Conservation (phyloP, 129 eudicot species). For the Ambrosia artemisiifolia region DNA sequence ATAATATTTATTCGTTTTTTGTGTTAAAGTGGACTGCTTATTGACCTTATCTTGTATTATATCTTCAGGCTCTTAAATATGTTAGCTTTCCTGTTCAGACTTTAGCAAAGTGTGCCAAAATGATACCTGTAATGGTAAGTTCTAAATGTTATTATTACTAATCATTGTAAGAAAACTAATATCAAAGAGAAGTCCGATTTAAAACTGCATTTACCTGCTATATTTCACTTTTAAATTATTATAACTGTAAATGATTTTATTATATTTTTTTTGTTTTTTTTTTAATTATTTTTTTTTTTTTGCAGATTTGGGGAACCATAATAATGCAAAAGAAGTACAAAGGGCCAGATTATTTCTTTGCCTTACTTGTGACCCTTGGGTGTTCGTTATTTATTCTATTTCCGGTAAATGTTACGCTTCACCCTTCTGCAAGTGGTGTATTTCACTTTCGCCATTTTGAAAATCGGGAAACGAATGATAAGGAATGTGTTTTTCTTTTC, state of each 20-base stretch:
- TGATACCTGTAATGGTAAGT: constrained; percentile 99
- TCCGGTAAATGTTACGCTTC: constrained; percentile 45
- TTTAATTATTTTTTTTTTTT: neutral
- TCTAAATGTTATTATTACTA: neutral
- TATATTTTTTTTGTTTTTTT: neutral
- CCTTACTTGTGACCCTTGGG: constrained; percentile 73
- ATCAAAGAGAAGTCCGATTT: too few species aligned
- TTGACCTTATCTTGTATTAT: constrained; percentile 7
- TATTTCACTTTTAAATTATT: too few species aligned
- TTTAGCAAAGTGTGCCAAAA: constrained; percentile 96
- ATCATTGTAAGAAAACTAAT: too few species aligned
- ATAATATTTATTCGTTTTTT: neutral
- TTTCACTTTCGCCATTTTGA: neutral
- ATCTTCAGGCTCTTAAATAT: constrained; percentile 91
- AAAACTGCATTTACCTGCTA: too few species aligned
- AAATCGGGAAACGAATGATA: neutral
- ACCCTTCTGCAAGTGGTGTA: neutral
- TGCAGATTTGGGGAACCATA: constrained; percentile 78
- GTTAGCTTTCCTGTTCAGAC: constrained; percentile 99
- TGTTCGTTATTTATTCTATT: constrained; percentile 69
- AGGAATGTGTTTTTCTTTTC: neutral
- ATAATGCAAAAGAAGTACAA: constrained; percentile 88
- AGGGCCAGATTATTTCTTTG: constrained; percentile 68
- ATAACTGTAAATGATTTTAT: neutral
- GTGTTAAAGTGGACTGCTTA: neutral